phyloP scores from a whole-genome alignment of 345 rosid genomes.

The Hirschfeldia incana region DNA sequence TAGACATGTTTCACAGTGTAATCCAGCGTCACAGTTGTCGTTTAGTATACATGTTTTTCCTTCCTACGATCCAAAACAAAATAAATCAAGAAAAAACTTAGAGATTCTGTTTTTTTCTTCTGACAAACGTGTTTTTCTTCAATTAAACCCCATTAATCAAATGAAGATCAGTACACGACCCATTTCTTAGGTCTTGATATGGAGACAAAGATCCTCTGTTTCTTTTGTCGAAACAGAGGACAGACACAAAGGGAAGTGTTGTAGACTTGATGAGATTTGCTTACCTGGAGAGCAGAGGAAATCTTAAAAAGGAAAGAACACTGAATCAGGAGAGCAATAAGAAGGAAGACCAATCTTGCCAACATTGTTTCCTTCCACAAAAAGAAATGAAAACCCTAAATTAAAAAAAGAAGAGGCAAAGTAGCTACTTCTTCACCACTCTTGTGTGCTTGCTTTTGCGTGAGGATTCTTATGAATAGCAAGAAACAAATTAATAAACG shows the following conservation, averaged over 20 bases:
- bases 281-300: conserved; percentile 1
- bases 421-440: not conserved
- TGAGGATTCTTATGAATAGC: not conserved
- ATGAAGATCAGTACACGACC: not conserved
- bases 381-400: not conserved
- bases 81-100: not conserved
- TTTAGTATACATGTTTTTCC: conserved; percentile 66
- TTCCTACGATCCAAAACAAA: conserved; percentile 45
- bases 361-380: not conserved
- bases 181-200: not conserved
- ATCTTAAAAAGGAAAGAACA: not conserved
- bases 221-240: not conserved
- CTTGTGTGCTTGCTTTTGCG: not conserved
- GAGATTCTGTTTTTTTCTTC: not conserved
- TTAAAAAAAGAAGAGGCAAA: not conserved
- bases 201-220: not conserved
- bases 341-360: not conserved
- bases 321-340: not conserved
- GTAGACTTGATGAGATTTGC: not conserved
- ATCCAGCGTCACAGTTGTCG: conserved; percentile 61
- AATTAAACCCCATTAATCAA: not conserved
- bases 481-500: not conserved
- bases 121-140: not conserved
- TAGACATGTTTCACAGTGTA: conserved; percentile 73
- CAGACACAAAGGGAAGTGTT: not conserved